Base-by-base conservation (phyloP, 2,329 filamentous ascomycete species). In the Trematosphaeria pertusa region DNA sequence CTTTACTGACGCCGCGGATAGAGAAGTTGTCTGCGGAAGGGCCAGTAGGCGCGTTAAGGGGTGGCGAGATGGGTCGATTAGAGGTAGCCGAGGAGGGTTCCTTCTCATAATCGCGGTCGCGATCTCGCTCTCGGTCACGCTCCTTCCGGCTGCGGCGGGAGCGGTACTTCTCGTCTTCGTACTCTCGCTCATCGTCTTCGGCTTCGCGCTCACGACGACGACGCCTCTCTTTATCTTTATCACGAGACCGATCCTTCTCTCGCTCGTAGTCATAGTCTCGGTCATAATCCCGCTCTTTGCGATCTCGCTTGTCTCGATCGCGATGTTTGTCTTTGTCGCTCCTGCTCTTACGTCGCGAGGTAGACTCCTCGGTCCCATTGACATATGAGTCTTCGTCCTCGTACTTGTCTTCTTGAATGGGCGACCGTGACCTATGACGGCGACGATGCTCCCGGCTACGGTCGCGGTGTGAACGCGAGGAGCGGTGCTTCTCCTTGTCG, bases 231-330 rank as follows among this genome's bases (percentile, higher is more conserved):
- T 57, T 50, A 28, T 75, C 73, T 31, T 74, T 65, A 10, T 77
- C 74, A 41, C 75, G 67, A 36, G 81, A 78, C 69, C 64, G 62
- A 6, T 82, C 79, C 46, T 78, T 77, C 32, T 87, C 83, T 54
- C 79, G 80, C n/a, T 67, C 62, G 17, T 57, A 61, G 22, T 54
- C 62, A 20, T 57, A 61, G 24, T 54, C 50, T 48, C 61, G 62
- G 21, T 73, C 67, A 14, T 65, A 57, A 8, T 70, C 64, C 30
- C 69, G 65, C n/a, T n/a, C 24, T 12, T 28, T 28, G 24, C 24
- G 24, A 28, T 28, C 24, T 8, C 24, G 24, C 24, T 12, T 28
- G 4, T 64, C 61, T 33, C 53, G 61, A 5, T 73, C 69, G 35
- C 68, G 58, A 18, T 70, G 56, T 42, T 67, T 70, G 11, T 69